Percentiles rank a stretch among this genome's conserved stretches.
Conservation (phyloP, 2,329 filamentous ascomycete genomes). For the Shiraia bambusicola region DNA sequence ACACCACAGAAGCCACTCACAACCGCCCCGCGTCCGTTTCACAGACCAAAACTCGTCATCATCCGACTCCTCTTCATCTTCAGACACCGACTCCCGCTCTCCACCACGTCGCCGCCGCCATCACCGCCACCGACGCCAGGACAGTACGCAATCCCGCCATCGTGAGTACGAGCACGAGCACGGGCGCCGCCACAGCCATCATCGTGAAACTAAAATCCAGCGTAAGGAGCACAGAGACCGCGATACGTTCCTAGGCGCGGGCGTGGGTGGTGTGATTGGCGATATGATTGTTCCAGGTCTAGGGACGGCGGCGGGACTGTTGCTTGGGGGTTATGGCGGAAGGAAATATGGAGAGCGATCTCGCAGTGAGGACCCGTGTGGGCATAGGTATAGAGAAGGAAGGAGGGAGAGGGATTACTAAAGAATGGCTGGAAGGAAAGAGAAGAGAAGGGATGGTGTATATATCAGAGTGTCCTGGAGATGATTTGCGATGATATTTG, state of each 20-base stretch:
- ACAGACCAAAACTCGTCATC: constrained; percentile 24
- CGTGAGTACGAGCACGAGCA: neutral
- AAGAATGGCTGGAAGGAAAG: too few species aligned
- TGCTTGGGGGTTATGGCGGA: constrained; percentile 47
- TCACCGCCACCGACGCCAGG: constrained; percentile 18
- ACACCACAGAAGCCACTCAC: constrained; percentile 31
- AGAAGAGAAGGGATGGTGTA: too few species aligned
- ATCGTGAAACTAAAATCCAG: constrained; percentile 12
- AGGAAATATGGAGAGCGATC: constrained; percentile 44
- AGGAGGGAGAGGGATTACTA: neutral
- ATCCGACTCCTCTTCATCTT: constrained; percentile 21
- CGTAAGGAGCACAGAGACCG: constrained; percentile 27
- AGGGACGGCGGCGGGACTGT: constrained; percentile 42
- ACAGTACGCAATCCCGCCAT: constrained; percentile 6
- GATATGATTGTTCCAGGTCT: constrained; percentile 50
- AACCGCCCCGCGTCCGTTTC: constrained; percentile 37
- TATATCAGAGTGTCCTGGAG: too few species aligned
- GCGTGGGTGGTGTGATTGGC: constrained; percentile 48
- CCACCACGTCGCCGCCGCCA: constrained; percentile 15
- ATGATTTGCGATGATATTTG: too few species aligned
- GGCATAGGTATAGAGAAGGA: constrained; percentile 8
- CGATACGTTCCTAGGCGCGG: constrained; percentile 49
- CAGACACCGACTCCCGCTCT: constrained; percentile 10
- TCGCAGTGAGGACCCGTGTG: constrained; percentile 17
- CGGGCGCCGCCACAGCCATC: constrained; percentile 7